phyloP scores from a whole-genome alignment of 192 early-diverging fungal species.

The Borealophlyctis nickersoniae region DNA sequence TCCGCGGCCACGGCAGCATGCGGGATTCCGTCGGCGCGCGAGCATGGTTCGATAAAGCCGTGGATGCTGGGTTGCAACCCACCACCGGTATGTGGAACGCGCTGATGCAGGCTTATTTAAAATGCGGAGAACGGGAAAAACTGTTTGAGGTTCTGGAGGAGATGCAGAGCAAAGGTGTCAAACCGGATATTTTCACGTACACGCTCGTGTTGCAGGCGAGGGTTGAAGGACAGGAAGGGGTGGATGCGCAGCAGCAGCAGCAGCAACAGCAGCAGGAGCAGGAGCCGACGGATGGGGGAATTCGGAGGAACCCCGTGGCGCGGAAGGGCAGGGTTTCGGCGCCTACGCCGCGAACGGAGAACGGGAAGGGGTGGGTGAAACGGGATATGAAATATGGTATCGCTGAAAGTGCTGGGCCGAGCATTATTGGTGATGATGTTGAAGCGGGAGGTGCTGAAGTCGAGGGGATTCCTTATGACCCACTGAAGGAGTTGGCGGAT shows the following conservation, averaged over 20 bases:
- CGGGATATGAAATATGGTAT: no score
- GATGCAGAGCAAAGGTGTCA: slow-evolving; percentile 13
- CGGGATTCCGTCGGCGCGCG: slow-evolving; percentile 18
- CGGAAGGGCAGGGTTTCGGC: no score
- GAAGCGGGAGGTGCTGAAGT: no score
- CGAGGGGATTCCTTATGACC: no score
- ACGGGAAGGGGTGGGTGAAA: no score
- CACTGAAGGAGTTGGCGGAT: no score
- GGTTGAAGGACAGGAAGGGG: background rate
- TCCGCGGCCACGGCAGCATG: slow-evolving; percentile 21
- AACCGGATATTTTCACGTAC: slow-evolving; percentile 34
- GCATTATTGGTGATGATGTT: no score
- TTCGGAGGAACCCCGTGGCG: no score
- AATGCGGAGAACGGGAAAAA: slow-evolving; percentile 14
- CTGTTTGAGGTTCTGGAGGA: slow-evolving; percentile 16
- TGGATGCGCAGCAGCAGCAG: background rate
- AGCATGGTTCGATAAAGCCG: slow-evolving; percentile 24
- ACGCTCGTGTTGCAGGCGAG: slow-evolving; percentile 27
- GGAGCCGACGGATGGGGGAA: no score
- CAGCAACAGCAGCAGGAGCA: no score
- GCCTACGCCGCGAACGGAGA: no score
- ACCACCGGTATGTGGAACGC: slow-evolving; percentile 33
- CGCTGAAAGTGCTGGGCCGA: no score
- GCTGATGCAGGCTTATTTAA: slow-evolving; percentile 22
- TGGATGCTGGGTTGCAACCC: slow-evolving; percentile 3